Base-by-base conservation (phyloP, 2,329 filamentous ascomycete species). In the Coniochaeta ligniaria region DNA sequence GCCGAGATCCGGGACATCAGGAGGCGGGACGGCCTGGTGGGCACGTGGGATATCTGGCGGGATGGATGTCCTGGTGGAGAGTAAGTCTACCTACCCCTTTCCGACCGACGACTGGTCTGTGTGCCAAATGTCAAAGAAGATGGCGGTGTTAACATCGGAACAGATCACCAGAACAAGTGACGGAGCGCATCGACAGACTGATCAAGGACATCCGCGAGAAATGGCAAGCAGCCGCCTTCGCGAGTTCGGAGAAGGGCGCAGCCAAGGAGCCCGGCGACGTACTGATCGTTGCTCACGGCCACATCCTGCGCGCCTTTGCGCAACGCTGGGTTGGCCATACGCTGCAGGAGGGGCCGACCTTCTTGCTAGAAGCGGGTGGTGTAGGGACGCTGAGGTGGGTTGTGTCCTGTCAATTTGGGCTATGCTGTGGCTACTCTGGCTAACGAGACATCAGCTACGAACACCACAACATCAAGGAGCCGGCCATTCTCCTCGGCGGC, bases 361-460 rank as follows among this genome's bases (percentile, higher is more conserved):
- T 97, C 71, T 79, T 96, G 63, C 77, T 97, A n/a, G 93, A 97
- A 72, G 90, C 91, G 6, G 91, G 91, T n/a, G 91, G 90, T 66
- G 87, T 95, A 1, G 91, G 90, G 0, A 90, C 89, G 2, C 71
- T 96, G 67, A 94, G 89, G 87, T 89, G 69, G 70, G 77, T 65
- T 20, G n/a, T 33, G 59, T 41, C 26, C 36, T 43, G 12, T 59
- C 31, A 20, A 57, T 17, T 16, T n/a, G n/a, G 31, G 14, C 6
- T 31, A 41, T 41, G 38, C 11, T 41, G 17, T 41, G 38, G 38
- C 16, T 41, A n/a, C 16, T 24, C n/a, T 7, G 60, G 45, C 66
- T 66, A 35, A 66, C 59, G 59, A 12, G 50, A 12, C 26, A 16
- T 17, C 56, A 89, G 89, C 73, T 96, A 95, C 71, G 90, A 95